phyloP scores from a whole-genome alignment of 2,329 filamentous ascomycete genomes.

The Penicillium sp. region DNA sequence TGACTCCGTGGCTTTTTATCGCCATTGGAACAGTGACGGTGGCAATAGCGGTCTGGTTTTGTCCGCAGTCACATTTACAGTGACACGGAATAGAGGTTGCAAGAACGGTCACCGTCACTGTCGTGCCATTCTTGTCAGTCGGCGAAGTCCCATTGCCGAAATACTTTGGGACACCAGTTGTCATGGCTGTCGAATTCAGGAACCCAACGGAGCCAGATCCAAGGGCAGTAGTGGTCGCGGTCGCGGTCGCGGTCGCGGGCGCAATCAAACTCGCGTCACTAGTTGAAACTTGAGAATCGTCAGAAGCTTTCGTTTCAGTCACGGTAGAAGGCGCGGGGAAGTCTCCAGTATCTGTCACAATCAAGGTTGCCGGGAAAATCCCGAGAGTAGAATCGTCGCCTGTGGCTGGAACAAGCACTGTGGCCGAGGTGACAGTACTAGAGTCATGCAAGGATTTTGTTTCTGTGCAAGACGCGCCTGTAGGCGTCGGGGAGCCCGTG shows the following conservation, averaged over 20 bases:
- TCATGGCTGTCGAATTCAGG: neutral
- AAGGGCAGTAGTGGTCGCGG: too few species aligned
- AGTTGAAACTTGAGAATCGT: neutral
- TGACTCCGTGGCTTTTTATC: neutral
- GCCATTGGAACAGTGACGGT: neutral
- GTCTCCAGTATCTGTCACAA: conserved; percentile 1
- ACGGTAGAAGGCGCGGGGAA: neutral
- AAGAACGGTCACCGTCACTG: conserved; percentile 1
- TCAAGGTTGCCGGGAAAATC: conserved; percentile 4
- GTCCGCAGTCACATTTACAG: conserved; percentile 2
- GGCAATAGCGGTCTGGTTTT: neutral
- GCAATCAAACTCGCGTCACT: neutral
- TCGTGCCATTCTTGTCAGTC: neutral
- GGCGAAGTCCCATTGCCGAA: neutral
- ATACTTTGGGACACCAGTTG: neutral
- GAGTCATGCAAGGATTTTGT: neutral
- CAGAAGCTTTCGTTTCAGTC: neutral
- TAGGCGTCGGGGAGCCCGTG: neutral
- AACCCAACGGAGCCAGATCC: neutral
- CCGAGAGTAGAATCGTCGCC: neutral
- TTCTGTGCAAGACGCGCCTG: conserved; percentile 1
- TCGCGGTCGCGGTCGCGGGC: neutral
- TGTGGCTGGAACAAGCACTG: neutral
- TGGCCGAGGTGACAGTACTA: neutral
- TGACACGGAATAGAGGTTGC: neutral